Evolutionary conservation across 345 rosid genomes (phyloP).

Genomic region (Garcia nutans): DNA sequence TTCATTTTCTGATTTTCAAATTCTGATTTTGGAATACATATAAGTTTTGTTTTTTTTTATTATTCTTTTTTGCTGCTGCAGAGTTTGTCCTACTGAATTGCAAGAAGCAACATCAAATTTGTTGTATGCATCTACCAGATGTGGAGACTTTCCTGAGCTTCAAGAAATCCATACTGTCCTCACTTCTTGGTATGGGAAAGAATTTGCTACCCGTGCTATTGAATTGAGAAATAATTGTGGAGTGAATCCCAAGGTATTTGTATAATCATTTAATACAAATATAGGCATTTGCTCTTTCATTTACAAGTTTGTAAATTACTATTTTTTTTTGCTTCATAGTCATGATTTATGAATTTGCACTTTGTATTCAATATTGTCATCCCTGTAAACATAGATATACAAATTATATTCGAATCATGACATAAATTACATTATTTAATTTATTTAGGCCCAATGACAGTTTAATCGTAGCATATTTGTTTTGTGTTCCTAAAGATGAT

Average conservation of each 20-base stretch:
- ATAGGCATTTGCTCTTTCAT: too few species aligned
- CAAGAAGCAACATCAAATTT: constrained; percentile 70
- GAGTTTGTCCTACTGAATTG: constrained; percentile 80
- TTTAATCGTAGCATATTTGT: background rate
- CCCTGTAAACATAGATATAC: too few species aligned
- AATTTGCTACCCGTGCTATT: constrained; percentile 63
- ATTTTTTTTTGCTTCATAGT: too few species aligned
- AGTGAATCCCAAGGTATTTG: constrained; percentile 55
- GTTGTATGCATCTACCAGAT: constrained; percentile 71
- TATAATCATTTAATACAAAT: too few species aligned
- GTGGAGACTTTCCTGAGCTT: constrained; percentile 94
- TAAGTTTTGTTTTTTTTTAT: background rate
- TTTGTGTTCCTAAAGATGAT: too few species aligned
- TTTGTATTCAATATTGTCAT: too few species aligned
- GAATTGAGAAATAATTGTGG: constrained; percentile 79
- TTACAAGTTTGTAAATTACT: too few species aligned
- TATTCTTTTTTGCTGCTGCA: constrained; percentile 10
- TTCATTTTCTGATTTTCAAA: background rate
- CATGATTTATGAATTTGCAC: too few species aligned
- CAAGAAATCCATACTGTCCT: constrained; percentile 66
- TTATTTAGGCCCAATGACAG: too few species aligned
- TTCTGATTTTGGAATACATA: background rate
- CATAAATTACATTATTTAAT: too few species aligned
- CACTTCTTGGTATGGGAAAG: constrained; percentile 70
- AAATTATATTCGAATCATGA: too few species aligned